These are phyloP conservation scores for Trichoderma pleuroti DNA, from an alignment of 2,329 filamentous ascomycete genomes.

Conservation along the genomic window DNA sequence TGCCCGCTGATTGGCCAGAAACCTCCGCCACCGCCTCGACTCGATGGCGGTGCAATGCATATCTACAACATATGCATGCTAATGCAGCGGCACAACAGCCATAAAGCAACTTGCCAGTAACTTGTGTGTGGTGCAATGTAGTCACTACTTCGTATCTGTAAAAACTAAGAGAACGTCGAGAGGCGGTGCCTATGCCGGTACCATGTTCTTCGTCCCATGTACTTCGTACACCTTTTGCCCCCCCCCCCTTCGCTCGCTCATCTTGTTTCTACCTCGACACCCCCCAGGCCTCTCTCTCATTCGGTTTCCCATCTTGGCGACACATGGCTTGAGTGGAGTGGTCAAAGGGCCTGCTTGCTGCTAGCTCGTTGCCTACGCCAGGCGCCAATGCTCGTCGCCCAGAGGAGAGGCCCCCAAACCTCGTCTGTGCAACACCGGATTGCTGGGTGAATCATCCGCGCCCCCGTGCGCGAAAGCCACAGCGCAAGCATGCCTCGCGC, in stretches of 20 bases:
- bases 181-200: not conserved
- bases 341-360: not conserved
- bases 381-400: not conserved
- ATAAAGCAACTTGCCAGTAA: not conserved
- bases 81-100: not conserved
- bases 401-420: not conserved
- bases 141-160: not conserved
- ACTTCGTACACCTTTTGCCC: not conserved
- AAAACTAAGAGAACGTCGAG: not conserved
- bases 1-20: constrained; percentile 3
- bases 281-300: not conserved
- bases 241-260: not conserved
- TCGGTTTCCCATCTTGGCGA: constrained; percentile 12
- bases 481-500: not conserved
- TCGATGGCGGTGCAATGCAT: constrained; percentile 7
- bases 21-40: not conserved
- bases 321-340: constrained; percentile 18
- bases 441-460: constrained; percentile 17
- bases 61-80: not conserved
- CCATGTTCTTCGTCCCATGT: not conserved
- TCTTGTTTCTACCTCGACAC: constrained; percentile 4
- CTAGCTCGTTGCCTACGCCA: not conserved
- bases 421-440: constrained; percentile 14
- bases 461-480: constrained; percentile 1
- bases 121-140: not conserved